Percentiles rank a stretch among this genome's conserved stretches.
These are phyloP conservation scores for Nemania abortiva DNA, from an alignment of 2,329 filamentous ascomycete species.

Conservation along the genomic window DNA sequence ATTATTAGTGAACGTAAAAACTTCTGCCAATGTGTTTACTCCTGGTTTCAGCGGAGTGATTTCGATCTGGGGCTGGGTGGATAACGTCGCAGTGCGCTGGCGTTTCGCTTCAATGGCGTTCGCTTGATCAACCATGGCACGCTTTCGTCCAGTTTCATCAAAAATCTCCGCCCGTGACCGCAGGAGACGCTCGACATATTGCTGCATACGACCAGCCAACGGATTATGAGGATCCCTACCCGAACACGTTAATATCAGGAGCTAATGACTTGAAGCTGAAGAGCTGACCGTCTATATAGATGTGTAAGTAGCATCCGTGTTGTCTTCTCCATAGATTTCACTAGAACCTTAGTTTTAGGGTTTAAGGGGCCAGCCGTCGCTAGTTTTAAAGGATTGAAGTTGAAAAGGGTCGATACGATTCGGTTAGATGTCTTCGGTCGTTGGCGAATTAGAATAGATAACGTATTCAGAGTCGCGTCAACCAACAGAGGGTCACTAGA, in stretches of 20 bases:
- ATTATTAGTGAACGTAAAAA: slow-evolving; percentile 88
- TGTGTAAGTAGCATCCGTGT: slow-evolving; percentile 86
- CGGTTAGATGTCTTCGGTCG: slow-evolving; percentile 85
- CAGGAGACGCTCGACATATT: slow-evolving; percentile 85
- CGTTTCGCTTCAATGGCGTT: slow-evolving; percentile 86
- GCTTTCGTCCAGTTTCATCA: slow-evolving; percentile 83
- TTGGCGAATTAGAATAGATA: slow-evolving; percentile 84
- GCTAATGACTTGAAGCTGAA: slow-evolving; percentile 14
- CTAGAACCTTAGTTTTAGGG: slow-evolving; percentile 81
- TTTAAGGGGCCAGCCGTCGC: slow-evolving; percentile 79
- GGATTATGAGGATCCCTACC: slow-evolving; percentile 83
- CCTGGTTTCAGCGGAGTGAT: slow-evolving; percentile 80
- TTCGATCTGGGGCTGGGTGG: slow-evolving; percentile 58
- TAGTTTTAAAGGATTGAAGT: slow-evolving; percentile 90
- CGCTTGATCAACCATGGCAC: slow-evolving; percentile 76
- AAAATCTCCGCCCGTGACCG: slow-evolving; percentile 82
- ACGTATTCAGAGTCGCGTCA: slow-evolving; percentile 89
- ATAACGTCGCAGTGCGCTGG: slow-evolving; percentile 73
- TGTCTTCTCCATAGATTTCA: slow-evolving; percentile 96
- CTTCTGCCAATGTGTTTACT: slow-evolving; percentile 80
- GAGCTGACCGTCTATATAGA: slow-evolving; percentile 77
- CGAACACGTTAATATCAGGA: slow-evolving; percentile 43
- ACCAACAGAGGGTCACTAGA: slow-evolving; percentile 85
- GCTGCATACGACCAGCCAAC: slow-evolving; percentile 81
- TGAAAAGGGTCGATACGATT: slow-evolving; percentile 85